A percentile compares a stretch with the other conserved stretches of the same genome.
These are phyloP conservation scores for Verticillium zaregamsianum DNA, from an alignment of 2,329 filamentous ascomycete genomes.

Conservation along the genomic window DNA sequence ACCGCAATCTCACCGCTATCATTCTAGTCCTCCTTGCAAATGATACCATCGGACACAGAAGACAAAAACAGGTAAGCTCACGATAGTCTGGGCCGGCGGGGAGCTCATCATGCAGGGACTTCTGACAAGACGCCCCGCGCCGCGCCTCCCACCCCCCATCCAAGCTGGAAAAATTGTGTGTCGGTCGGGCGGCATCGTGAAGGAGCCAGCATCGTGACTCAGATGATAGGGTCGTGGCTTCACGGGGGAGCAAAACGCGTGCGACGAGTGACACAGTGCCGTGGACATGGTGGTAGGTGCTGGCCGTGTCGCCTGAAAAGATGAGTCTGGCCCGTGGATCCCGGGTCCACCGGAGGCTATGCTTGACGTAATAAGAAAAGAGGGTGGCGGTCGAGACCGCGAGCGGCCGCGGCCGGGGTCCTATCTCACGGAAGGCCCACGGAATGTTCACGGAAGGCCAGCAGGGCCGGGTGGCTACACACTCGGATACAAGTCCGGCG, in stretches of 20 bases:
- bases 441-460: neutral
- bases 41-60: neutral
- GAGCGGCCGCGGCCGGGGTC: neutral
- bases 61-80: neutral
- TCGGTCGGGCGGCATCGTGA: neutral
- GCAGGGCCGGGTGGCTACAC: neutral
- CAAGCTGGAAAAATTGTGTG: neutral
- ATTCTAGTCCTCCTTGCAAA: neutral
- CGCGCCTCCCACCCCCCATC: neutral
- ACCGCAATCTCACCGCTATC: neutral
- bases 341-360: neutral
- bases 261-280: neutral
- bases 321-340: neutral
- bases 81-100: neutral
- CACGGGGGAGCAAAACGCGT: neutral
- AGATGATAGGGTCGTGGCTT: neutral
- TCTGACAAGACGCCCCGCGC: neutral
- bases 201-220: neutral
- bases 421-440: neutral
- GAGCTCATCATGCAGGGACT: neutral
- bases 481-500: neutral
- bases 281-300: neutral
- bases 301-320: neutral
- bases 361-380: neutral
- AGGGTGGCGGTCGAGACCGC: neutral